Evolutionary conservation across 1,139 yeast genomes (phyloP), one percentile per base, ranked within the genome.

Genomic region (Blastobotrys capitulatus): DNA sequence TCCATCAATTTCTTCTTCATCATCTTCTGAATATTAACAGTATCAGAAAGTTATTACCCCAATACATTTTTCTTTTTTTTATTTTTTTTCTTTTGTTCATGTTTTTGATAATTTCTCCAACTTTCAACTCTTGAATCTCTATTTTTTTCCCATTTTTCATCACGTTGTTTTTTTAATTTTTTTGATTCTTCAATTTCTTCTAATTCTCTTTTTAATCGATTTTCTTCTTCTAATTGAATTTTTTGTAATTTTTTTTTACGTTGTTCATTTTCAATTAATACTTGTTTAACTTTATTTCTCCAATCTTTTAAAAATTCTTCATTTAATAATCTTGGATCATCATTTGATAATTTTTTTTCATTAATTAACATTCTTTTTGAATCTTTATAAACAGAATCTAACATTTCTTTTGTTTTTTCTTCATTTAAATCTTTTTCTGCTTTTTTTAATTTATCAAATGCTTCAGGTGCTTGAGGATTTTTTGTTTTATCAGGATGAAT

Each of bases 401-500:
- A 58, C 41, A 55, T 52, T 45, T 60, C 62, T 26, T 71, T 63
- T 13, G 56, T 53, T 62, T 65, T 56, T 47, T 64, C 65, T 42
- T 70, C 71, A 52, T 61, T 61, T 27, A 70, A 54, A 25, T 60
- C 64, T 6, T 65, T 58, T 48, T 68, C 72, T 2, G 75, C 74
- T 47, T 68, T 67, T 53, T 71, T 70, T 39, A 71, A 58, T 41
- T 70, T 54, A 58, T 81, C 85, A 60, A 83, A 83, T 1, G 89
- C 88, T 38, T 68, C 74, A 0, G 86, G 79, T 0, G 88, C 87
- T 18, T 71, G 66, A 0, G 71, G 66, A 56, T 83, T 78, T 42
- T 68, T 64, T 1, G 79, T 73, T 57, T 82, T 82, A 60, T 83
- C 90, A 0, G 90, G 90, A 61, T 83, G 90, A 36, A 83, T 79